Base-by-base conservation (phyloP, 1,139 yeast species). In the Trichomonascaceae sp. region DNA sequence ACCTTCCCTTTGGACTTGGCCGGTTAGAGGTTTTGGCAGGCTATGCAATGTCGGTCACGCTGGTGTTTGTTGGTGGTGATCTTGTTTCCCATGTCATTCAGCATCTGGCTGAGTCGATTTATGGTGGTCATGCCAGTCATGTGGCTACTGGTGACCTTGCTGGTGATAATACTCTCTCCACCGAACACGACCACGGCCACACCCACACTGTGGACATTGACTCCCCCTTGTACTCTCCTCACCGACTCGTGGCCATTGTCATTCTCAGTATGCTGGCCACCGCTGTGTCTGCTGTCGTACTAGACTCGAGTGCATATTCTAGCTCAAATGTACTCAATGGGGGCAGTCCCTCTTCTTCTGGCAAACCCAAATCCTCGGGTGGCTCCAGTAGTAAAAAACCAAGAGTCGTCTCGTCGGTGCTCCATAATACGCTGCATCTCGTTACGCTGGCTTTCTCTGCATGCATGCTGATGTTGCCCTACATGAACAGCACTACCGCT, bases 31-130 rank as follows among this genome's bases (percentile, higher is more conserved):
- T 87, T 0, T 61, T 89, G 17, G 76, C 80, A 26, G 93, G 93
- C 3, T 87, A 85, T 62, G 95, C 92, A 0, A 63, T 85, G 32
- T 76, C 93, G 15, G 77, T 89, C 1, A 76, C 93, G 1, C 66
- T 89, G 41, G 65, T 87, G 16, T 89, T 87, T 71, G 93, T 87
- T 44, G 96, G 97, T 0, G 72, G 84, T 38, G 97, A 89, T 53
- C 64, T 89, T 37, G 62, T 82, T 34, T 80, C 93, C 36, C 98
- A 89, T 54, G 68, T 82, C 11, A 50, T 81, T 15, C 96, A 89
- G 54, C 93, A 81, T 44, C 53, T 73, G 31, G 71, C 80, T 28
- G 50, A 70, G 71, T 18, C 58, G 56, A 17, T 59, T 65, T 43
- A 76, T 65, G 48, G 49, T n/a, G 54, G 52, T 20, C n/a, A n/a